A percentile compares a stretch with the other conserved stretches of the same genome.
Evolutionary conservation across 805 yeast species (phyloP).

Genomic region (Candida krabiensis): DNA sequence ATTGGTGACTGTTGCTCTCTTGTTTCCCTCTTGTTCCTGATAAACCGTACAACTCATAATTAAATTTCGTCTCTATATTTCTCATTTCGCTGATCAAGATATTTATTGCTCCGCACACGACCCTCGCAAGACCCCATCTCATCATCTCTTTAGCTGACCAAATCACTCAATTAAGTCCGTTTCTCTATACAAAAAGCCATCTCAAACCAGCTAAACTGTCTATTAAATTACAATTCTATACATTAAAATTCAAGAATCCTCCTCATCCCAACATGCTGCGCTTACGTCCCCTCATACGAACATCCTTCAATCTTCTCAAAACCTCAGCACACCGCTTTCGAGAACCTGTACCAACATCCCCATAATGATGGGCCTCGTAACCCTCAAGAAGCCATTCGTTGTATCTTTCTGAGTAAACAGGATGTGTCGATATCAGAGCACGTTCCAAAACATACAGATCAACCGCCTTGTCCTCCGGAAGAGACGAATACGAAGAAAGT

Average conservation of each 20-base stretch:
- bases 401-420: slow-evolving; percentile 63
- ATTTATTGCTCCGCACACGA: background rate
- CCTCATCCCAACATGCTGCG: slow-evolving; percentile 87
- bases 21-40: slow-evolving; percentile 2
- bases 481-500: slow-evolving; percentile 67
- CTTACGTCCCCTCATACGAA: slow-evolving; percentile 89
- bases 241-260: too few relatives aligned
- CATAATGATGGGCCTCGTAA: slow-evolving; percentile 44
- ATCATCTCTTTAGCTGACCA: too few relatives aligned
- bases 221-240: too few relatives aligned
- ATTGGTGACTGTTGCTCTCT: background rate
- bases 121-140: background rate
- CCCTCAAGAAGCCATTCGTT: slow-evolving; percentile 74
- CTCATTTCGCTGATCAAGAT: background rate
- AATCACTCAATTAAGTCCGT: too few relatives aligned
- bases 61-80: background rate
- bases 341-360: slow-evolving; percentile 34
- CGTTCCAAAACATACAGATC: slow-evolving; percentile 92
- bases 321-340: slow-evolving; percentile 51
- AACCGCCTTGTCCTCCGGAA: slow-evolving; percentile 95
- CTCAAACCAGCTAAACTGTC: too few relatives aligned
- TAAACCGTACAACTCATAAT: slow-evolving; percentile 7
- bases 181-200: too few relatives aligned
- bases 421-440: slow-evolving; percentile 89
- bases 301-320: slow-evolving; percentile 70